phyloP scores from a whole-genome alignment of 2,329 filamentous ascomycete genomes.

The Podosphaera fusca region DNA sequence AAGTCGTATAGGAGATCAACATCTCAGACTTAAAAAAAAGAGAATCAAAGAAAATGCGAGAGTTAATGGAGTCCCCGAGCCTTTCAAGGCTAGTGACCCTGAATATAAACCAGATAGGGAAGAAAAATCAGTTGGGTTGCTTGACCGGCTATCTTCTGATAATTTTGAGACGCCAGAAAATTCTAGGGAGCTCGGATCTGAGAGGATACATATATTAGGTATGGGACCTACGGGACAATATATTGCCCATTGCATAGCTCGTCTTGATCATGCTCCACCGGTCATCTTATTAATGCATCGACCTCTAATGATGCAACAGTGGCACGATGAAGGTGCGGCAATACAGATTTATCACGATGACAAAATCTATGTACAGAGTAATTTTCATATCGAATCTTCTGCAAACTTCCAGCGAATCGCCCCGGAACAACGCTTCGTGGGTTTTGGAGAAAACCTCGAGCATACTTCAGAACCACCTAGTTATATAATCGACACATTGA shows the following conservation, averaged over 20 bases:
- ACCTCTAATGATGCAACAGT: constrained; percentile 20
- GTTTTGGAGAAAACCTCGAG: constrained; percentile 8
- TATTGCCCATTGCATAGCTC: constrained; percentile 39
- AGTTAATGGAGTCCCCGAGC: not conserved
- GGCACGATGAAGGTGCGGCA: constrained; percentile 23
- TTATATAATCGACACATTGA: constrained; percentile 38
- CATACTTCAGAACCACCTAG: constrained; percentile 12
- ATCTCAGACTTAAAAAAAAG: not conserved
- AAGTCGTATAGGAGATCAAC: not conserved
- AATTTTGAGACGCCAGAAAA: constrained; percentile 17
- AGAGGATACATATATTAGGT: constrained; percentile 38
- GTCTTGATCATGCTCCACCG: constrained; percentile 33
- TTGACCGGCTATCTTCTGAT: not conserved
- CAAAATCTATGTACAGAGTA: constrained; percentile 17
- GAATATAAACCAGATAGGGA: not conserved
- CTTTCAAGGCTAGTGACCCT: not conserved
- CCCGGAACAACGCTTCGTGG: constrained; percentile 8
- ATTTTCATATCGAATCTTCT: constrained; percentile 14
- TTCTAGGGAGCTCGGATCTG: not conserved
- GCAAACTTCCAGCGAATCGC: constrained; percentile 4
- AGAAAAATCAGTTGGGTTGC: not conserved
- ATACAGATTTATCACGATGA: constrained; percentile 24
- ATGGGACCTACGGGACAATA: constrained; percentile 39
- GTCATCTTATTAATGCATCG: constrained; percentile 39
- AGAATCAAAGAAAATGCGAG: not conserved